These are phyloP conservation scores for Trichoderma brevicompactum DNA, from an alignment of 2,329 filamentous ascomycete species.

Conservation along the genomic window DNA sequence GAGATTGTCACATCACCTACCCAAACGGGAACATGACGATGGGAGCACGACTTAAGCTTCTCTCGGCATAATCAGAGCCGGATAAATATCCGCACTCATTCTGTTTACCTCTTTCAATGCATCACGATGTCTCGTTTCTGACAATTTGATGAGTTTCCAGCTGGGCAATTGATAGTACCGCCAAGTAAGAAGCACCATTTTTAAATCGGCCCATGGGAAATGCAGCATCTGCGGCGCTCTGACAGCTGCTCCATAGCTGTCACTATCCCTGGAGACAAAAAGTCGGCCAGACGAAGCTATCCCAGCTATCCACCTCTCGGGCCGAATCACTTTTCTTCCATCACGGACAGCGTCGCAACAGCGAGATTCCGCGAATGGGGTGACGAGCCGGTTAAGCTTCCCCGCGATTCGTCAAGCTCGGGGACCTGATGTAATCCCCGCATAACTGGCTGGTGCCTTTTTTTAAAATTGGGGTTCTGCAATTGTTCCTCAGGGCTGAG, in stretches of 20 bases:
- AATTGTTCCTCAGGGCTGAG: background rate
- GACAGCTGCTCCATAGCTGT: background rate
- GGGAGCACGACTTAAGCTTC: background rate
- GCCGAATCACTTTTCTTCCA: constrained; percentile 14
- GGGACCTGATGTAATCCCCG: background rate
- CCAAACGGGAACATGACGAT: constrained; percentile 2
- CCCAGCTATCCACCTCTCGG: constrained; percentile 19
- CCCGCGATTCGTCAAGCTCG: constrained; percentile 25
- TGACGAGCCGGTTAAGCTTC: constrained; percentile 13
- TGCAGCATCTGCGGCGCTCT: too few relatives aligned
- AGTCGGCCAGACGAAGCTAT: constrained; percentile 1
- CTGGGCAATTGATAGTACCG: background rate
- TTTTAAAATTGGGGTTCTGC: background rate
- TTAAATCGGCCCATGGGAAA: background rate
- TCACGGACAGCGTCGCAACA: constrained; percentile 12
- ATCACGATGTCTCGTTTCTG: too few relatives aligned
- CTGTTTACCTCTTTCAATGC: too few relatives aligned
- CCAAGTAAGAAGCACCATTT: background rate
- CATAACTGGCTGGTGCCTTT: background rate
- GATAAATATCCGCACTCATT: too few relatives aligned
- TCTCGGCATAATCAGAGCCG: background rate
- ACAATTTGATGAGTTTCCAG: too few relatives aligned
- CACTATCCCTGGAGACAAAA: constrained; percentile 1
- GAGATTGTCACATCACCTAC: constrained; percentile 16
- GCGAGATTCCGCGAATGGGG: constrained; percentile 29